Evolutionary conservation across 257 asterid species (phyloP), one percentile per base, ranked within the genome.

Genomic region (Phtheirospermum japonicum): DNA sequence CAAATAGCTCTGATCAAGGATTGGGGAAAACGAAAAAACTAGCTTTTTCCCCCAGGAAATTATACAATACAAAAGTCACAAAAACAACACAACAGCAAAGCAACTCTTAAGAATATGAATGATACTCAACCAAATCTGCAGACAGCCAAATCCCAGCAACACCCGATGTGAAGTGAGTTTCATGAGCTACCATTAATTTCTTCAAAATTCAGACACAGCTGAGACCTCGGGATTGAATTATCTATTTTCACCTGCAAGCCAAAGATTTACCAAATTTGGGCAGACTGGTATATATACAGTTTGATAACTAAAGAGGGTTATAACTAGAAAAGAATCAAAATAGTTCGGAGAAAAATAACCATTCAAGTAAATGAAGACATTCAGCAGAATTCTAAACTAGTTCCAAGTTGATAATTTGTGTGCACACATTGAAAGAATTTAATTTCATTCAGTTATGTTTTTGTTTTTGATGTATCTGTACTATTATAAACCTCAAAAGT

Each of bases 201-300:
- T 23, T 23, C 28, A 23, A 23, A 23, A 23, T 3, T 1, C 28
- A 23, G 1, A 23, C 28, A 23, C 28, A 23, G 3, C 28, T 23
- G 28, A 23, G 3, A 42, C 18, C 11, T 56, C 43, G 36, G 42
- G 52, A 34, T 32, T 58, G 20, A 48, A 23, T 16, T 33, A 19
- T 58, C 51, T 0, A 65, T 61, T 37, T n/a, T 20, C 55, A 23
- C 33, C 78, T 76, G 78, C 68, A 66, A 57, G 36, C 19, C 69
- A 39, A 31, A 10, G 26, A 42, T 26, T 10, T 56, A 33, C 34
- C 59, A n/a, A 17, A 26, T 36, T 73, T 40, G 18, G 37, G 50
- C 9, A 19, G 33, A 37, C 7, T n/a, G 12, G 23, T 16, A n/a
- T 2, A 4, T n/a, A 7, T 61, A 13, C 64, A 34, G 63, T 58